These are phyloP conservation scores for Chrysanthemum makinoi DNA, from an alignment of 129 eudicot genomes.

Conservation along the genomic window DNA sequence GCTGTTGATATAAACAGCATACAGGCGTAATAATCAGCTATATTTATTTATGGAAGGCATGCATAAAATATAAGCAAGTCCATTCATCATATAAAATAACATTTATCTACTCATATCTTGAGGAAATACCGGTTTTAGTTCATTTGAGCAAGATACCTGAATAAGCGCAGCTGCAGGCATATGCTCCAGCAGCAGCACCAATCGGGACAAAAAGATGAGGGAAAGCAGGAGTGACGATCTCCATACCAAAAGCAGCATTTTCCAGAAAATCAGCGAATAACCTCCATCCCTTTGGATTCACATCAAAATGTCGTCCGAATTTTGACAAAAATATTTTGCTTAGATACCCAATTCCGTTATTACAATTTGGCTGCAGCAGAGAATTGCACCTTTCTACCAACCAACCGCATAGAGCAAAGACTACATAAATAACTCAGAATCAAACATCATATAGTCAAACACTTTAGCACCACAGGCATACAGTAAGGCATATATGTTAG, in stretches of 20 bases:
- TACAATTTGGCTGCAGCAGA: constrained; percentile 99
- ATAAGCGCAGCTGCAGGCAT: constrained; percentile 87
- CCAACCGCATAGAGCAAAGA: constrained; percentile 97
- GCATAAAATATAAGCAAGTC: neutral
- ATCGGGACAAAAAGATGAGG: constrained; percentile 94
- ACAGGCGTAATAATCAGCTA: neutral
- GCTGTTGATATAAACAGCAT: neutral
- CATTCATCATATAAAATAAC: neutral
- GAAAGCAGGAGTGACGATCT: constrained; percentile 94
- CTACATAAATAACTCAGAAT: constrained; percentile 26
- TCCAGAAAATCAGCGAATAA: constrained; percentile 89
- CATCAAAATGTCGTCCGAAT: constrained; percentile 95
- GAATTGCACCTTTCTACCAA: constrained; percentile 95
- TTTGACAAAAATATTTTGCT: constrained; percentile 93
- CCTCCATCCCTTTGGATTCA: constrained; percentile 98
- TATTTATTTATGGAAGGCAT: neutral
- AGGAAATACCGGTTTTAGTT: neutral
- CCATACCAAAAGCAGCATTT: constrained; percentile 94
- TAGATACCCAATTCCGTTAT: constrained; percentile 94
- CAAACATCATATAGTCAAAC: constrained; percentile 7
- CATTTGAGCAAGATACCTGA: constrained; percentile 48
- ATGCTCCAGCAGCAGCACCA: constrained; percentile 99
- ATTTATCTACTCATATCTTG: neutral
- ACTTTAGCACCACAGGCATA: no score
- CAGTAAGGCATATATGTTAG: no score